Conservation (phyloP, 2,329 filamentous ascomycete species). For the Pyrenochaeta sp. region DNA sequence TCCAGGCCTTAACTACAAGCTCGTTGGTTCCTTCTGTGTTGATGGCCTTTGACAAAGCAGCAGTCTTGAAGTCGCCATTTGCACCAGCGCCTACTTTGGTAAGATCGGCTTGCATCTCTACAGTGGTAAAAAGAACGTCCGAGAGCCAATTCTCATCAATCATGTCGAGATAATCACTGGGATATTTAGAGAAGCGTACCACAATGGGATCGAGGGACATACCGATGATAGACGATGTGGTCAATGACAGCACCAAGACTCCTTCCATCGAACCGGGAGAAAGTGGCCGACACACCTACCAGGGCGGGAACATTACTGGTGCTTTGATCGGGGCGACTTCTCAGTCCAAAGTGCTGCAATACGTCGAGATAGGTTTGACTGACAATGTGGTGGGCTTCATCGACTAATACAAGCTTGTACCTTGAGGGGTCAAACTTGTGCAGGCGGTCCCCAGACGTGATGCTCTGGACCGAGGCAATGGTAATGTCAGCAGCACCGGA, state of each 20-base stretch:
- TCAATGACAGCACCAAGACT: constrained; percentile 85
- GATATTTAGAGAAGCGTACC: constrained; percentile 14
- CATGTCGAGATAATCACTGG: constrained; percentile 74
- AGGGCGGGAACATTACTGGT: constrained; percentile 58
- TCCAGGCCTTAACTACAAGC: constrained; percentile 85
- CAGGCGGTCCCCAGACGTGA: constrained; percentile 79
- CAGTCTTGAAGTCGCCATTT: constrained; percentile 80
- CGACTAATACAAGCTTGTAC: constrained; percentile 92
- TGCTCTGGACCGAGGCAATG: constrained; percentile 86
- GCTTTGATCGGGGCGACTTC: constrained; percentile 53
- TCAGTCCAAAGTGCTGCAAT: constrained; percentile 80
- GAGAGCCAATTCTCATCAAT: constrained; percentile 92
- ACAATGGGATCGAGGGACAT: constrained; percentile 5
- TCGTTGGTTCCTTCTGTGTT: constrained; percentile 85
- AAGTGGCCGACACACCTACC: constrained; percentile 87
- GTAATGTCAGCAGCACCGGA: constrained; percentile 89
- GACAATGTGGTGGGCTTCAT: constrained; percentile 97
- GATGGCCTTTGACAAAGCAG: constrained; percentile 80
- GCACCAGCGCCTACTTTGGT: constrained; percentile 69
- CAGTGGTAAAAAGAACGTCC: constrained; percentile 92
- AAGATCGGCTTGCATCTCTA: constrained; percentile 81
- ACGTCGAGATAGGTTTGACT: constrained; percentile 78
- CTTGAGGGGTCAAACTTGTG: constrained; percentile 77
- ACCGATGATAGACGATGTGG: constrained; percentile 93
- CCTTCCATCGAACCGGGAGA: constrained; percentile 82